Percentiles rank a stretch among this genome's conserved stretches.
Conservation (phyloP, 345 rosid species). For the Citrus trifoliata region DNA sequence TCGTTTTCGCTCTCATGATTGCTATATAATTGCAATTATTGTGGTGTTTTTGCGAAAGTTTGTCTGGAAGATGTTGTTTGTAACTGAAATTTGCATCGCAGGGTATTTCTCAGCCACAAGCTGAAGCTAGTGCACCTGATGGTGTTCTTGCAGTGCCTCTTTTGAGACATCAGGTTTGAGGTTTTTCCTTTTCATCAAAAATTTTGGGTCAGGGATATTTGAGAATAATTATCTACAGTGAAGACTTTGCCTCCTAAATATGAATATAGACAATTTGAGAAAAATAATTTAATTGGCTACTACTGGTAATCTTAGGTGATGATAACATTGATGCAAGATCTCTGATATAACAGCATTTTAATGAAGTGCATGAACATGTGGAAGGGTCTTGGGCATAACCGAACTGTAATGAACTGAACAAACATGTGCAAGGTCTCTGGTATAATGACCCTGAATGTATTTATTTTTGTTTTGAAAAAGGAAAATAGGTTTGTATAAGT, state of each 20-base stretch:
- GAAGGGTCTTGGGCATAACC: not conserved
- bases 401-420: not conserved
- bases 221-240: not conserved
- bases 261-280: not conserved
- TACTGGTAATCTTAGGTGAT: not conserved
- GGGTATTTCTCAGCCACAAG: conserved; percentile 76
- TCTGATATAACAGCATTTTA: not conserved
- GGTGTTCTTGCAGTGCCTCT: conserved; percentile 84
- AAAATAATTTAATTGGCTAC: not conserved
- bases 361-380: not conserved
- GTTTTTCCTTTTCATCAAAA: not conserved
- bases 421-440: too few relatives aligned
- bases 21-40: not conserved
- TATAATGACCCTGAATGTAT: not conserved
- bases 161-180: conserved; percentile 83
- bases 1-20: not conserved
- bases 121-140: conserved; percentile 80
- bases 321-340: not conserved
- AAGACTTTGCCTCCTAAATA: not conserved
- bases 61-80: not conserved
- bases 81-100: conserved; percentile 24
- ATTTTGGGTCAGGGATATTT: not conserved
- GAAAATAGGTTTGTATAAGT: not conserved
- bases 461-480: not conserved
- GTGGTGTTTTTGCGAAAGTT: not conserved